Percentiles rank a stretch among this genome's conserved stretches.
Conservation (phyloP, 2,329 filamentous ascomycete genomes). For the Aspergillus alliaceus region DNA sequence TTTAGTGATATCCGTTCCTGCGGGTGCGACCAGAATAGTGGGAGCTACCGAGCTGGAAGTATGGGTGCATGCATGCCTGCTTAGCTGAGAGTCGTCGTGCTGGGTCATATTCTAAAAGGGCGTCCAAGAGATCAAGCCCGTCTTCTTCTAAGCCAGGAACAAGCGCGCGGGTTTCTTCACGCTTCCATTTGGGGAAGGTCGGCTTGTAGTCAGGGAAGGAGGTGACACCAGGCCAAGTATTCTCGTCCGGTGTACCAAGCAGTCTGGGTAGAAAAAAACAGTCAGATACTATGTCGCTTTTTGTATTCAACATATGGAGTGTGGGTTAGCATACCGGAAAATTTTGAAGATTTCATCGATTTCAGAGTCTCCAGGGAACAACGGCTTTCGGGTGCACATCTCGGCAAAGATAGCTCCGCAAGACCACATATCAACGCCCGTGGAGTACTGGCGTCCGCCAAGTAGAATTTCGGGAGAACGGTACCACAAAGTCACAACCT, state of each 20-base stretch:
- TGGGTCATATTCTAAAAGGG: conserved; percentile 82
- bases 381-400: conserved; percentile 90
- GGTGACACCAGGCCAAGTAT: conserved; percentile 86
- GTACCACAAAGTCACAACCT: conserved; percentile 92
- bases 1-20: conserved; percentile 41
- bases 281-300: conserved; percentile 4
- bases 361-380: conserved; percentile 90
- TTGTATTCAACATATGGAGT: conserved; percentile 1
- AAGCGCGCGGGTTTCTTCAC: conserved; percentile 65
- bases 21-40: conserved; percentile 48
- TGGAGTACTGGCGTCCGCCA: conserved; percentile 88
- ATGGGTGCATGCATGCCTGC: conserved; percentile 79
- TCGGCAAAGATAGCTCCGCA: conserved; percentile 93
- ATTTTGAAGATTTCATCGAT: conserved; percentile 96
- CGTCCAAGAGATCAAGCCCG: conserved; percentile 54
- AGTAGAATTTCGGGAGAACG: conserved; percentile 86
- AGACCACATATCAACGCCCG: conserved; percentile 95
- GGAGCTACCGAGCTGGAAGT: conserved; percentile 63
- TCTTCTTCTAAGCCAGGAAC: conserved; percentile 71
- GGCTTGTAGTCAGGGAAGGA: conserved; percentile 92
- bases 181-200: conserved; percentile 87
- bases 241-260: conserved; percentile 80
- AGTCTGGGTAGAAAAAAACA: conserved; percentile 50
- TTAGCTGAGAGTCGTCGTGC: conserved; percentile 86
- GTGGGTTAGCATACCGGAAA: conserved; percentile 65